Conservation (phyloP, 768 basidiomycete species). For the Russula griseocarnosa region DNA sequence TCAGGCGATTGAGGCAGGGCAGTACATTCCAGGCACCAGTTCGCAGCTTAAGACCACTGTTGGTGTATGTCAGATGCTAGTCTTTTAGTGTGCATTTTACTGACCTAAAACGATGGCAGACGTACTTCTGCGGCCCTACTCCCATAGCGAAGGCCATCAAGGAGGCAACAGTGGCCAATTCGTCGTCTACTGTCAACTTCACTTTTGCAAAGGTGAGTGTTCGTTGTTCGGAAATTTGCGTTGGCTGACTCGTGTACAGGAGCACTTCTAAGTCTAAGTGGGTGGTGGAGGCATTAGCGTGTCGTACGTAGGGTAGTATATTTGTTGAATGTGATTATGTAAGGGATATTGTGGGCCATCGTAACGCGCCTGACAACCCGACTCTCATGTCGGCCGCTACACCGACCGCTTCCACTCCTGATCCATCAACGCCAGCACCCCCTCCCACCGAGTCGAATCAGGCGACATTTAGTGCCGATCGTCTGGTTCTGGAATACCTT, state of each 20-base stretch:
- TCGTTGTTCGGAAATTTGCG: constrained; percentile 13
- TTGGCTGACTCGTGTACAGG: constrained; percentile 37
- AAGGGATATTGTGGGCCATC: neutral
- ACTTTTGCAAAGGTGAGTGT: constrained; percentile 73
- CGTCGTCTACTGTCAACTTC: constrained; percentile 59
- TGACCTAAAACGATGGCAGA: constrained; percentile 40
- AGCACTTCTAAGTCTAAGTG: constrained; percentile 56
- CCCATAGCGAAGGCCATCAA: constrained; percentile 73
- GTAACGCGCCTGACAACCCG: neutral
- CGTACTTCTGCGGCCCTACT: constrained; percentile 86
- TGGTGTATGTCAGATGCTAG: constrained; percentile 49
- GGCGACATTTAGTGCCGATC: constrained; percentile 41
- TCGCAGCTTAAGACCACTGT: constrained; percentile 80
- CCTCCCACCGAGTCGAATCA: constrained; percentile 42
- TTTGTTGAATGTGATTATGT: neutral
- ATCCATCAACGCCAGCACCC: constrained; percentile 38
- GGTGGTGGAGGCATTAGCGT: neutral
- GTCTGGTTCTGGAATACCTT: constrained; percentile 47
- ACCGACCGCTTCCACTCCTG: constrained; percentile 51
- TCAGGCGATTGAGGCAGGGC: constrained; percentile 75
- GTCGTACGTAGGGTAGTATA: neutral
- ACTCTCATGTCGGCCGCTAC: constrained; percentile 46
- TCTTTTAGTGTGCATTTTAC: constrained; percentile 9
- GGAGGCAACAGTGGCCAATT: constrained; percentile 57
- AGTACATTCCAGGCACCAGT: constrained; percentile 74